Base-by-base conservation (phyloP, 208 protist species). In the Trypanosoma platydactyli region DNA sequence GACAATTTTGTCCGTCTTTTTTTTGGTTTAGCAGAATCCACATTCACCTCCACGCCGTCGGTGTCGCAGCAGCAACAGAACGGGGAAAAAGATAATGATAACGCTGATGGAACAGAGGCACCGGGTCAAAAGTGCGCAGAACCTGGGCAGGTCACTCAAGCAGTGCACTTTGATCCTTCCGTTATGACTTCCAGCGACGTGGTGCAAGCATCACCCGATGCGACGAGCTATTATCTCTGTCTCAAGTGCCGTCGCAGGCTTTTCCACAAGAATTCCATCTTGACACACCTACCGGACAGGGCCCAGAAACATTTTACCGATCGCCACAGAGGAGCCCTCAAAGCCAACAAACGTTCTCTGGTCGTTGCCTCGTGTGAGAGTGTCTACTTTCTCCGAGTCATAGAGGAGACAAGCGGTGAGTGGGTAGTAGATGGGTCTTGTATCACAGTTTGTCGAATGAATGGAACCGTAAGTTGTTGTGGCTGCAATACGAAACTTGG, bases 1-100 rank as follows among this genome's bases (percentile, higher is more conserved):
- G 58, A 81, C 24, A 91, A 91, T 48, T 68, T 81, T n/a, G 25
- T 79, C 16, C 64, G 73, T 22, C 75, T 84, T 33, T 88, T 72
- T 44, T 72, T 72, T 49, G 58, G 12, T 45, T 5, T 55, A 27
- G 24, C n/a, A 35, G 29, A 38, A n/a, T n/a, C 25, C 25, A 33
- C 6, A n/a, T n/a, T n/a, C n/a, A n/a, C n/a, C n/a, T n/a, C n/a
- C n/a, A n/a, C n/a, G n/a, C n/a, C n/a, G 20, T n/a, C 25, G 18
- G 25, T 29, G 3, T 13, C 53, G 41, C 20, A 35, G 66, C 41
- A 59, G 40, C 20, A 56, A 73, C 44, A 48, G n/a, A 0, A 25
- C 27, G 57, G 55, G n/a, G 24, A 42, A 24, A 18, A 61, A 40
- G 20, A 40, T 50, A 18, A 61, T 24, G 20, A 40, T 50, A 11